Conservation (phyloP, 371 early-diverging fungal species). For the Actinomortierella ambigua region DNA sequence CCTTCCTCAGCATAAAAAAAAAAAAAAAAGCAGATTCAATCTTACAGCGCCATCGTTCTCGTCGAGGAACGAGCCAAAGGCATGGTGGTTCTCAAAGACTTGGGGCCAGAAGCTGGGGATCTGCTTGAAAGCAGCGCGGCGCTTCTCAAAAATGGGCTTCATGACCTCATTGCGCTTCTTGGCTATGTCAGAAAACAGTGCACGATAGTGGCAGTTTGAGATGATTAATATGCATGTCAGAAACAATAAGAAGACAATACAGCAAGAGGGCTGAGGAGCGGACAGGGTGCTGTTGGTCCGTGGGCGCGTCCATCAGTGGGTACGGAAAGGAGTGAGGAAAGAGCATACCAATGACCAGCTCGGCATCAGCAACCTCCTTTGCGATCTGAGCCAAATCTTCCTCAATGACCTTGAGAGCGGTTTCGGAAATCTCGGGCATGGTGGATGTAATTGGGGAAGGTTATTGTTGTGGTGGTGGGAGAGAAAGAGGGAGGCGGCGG, state of each 20-base stretch:
- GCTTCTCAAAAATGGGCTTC: conserved; percentile 59
- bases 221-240: background rate
- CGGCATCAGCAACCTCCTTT: conserved; percentile 43
- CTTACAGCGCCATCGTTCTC: conserved; percentile 48
- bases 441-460: conserved; percentile 2
- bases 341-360: conserved; percentile 46
- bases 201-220: background rate
- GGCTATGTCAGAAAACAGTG: conserved; percentile 12
- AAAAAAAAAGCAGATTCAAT: conserved; percentile 22
- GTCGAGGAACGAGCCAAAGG: conserved; percentile 6
- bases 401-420: conserved; percentile 44
- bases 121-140: conserved; percentile 59
- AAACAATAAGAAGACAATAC: background rate
- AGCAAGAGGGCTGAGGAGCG: background rate
- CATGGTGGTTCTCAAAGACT: conserved; percentile 45
- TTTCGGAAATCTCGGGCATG: conserved; percentile 51
- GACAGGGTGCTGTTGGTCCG: background rate
- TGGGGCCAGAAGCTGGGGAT: conserved; percentile 63
- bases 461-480: conserved; percentile 1
- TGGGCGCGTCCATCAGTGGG: background rate
- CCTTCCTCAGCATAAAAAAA: no score
- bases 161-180: conserved; percentile 51
- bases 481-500: conserved; percentile 1
- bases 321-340: background rate
- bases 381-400: conserved; percentile 42